Evolutionary conservation across 169 alveolate species (phyloP).

Genomic region (Amoebophrya sp.): DNA sequence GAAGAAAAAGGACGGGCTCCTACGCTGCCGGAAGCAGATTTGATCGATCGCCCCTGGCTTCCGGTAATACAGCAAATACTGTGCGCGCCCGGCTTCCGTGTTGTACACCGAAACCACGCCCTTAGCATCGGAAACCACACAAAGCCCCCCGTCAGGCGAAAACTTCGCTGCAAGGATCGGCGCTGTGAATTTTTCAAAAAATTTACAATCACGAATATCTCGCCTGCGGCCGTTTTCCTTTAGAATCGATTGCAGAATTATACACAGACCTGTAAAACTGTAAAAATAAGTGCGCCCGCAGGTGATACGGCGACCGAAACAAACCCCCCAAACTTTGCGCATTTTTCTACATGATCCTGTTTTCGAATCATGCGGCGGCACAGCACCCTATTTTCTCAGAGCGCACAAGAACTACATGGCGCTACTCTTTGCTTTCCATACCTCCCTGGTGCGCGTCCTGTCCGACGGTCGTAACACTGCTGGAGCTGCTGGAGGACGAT

Average conservation of each 20-base stretch:
- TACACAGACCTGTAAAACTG: neutral
- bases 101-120: neutral
- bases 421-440: neutral
- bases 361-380: no score
- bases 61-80: slow-evolving; percentile 18
- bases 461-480: neutral
- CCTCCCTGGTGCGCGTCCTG: neutral
- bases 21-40: slow-evolving; percentile 28
- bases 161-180: neutral
- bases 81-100: neutral
- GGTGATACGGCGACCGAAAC: no score
- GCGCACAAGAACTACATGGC: no score
- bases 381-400: no score
- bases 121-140: neutral
- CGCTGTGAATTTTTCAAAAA: no score
- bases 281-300: neutral
- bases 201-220: neutral
- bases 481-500: neutral
- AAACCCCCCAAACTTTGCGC: no score
- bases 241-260: neutral
- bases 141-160: neutral
- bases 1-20: slow-evolving; percentile 64
- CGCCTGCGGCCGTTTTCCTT: neutral
- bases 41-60: neutral
- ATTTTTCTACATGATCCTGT: no score